A percentile compares a stretch with the other conserved stretches of the same genome.
These are phyloP conservation scores for Lepraria neglecta DNA, from an alignment of 495 filamentous ascomycete genomes.

Conservation along the genomic window DNA sequence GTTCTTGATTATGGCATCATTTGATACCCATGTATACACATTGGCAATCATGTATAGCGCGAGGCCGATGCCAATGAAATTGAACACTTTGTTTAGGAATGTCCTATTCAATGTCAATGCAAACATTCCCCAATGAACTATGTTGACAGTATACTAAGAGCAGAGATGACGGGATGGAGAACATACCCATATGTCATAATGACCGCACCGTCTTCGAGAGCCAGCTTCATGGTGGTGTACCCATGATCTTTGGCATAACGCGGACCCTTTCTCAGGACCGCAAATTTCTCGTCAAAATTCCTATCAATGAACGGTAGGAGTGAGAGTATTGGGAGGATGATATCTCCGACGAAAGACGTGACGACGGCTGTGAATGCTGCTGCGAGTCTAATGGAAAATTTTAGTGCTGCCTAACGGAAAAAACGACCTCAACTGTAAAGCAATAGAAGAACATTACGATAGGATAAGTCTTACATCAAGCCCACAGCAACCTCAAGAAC, in stretches of 20 bases:
- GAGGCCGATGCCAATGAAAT: constrained; percentile 59
- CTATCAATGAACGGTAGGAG: constrained; percentile 61
- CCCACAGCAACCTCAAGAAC: constrained; percentile 71
- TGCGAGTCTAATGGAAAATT: constrained; percentile 43
- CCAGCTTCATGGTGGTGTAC: constrained; percentile 65
- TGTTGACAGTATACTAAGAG: no score
- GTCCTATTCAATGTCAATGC: constrained; percentile 34
- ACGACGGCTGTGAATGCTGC: constrained; percentile 67
- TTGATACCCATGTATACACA: constrained; percentile 54
- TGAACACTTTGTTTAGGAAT: constrained; percentile 61
- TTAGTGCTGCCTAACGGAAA: not conserved
- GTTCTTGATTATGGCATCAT: constrained; percentile 65
- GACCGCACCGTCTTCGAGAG: constrained; percentile 62
- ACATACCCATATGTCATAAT: constrained; percentile 63
- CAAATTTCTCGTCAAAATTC: constrained; percentile 72
- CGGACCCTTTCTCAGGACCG: constrained; percentile 53
- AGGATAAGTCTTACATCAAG: constrained; percentile 49
- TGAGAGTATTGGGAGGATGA: constrained; percentile 62
- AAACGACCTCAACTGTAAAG: no score
- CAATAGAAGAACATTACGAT: no score
- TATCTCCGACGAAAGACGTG: constrained; percentile 64
- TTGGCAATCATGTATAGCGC: constrained; percentile 60
- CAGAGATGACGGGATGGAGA: constrained; percentile 7
- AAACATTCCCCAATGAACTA: not conserved
- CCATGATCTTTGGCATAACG: constrained; percentile 40